Conservation (phyloP, 306 rosid species). For the Begonia loranthoides region DNA sequence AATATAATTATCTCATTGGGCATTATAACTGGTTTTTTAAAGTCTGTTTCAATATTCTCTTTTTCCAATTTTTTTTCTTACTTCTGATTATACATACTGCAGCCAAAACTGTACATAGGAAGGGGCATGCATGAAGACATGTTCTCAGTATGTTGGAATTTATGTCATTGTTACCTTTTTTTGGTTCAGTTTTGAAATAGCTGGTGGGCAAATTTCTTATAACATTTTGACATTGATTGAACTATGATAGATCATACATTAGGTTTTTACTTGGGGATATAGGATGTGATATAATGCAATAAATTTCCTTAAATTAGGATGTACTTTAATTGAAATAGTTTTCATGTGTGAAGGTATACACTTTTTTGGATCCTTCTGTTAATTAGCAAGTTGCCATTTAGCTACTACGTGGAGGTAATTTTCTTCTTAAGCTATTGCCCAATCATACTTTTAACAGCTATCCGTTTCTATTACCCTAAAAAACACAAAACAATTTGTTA, state of each 20-base stretch:
- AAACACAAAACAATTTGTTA: too few species aligned
- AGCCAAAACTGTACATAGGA: slow-evolving; percentile 88
- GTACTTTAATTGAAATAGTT: slow-evolving; percentile 8
- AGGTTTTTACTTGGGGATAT: too few species aligned
- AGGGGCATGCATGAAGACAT: slow-evolving; percentile 87
- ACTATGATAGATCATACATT: too few species aligned
- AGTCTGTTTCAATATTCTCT: slow-evolving; percentile 1
- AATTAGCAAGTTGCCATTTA: slow-evolving; percentile 88
- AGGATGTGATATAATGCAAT: too few species aligned
- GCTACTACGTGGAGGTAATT: slow-evolving; percentile 95
- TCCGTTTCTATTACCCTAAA: too few species aligned
- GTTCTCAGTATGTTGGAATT: slow-evolving; percentile 45
- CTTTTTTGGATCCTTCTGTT: slow-evolving; percentile 86
- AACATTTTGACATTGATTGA: neutral
- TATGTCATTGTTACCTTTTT: neutral
- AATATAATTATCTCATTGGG: too few species aligned
- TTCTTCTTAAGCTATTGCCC: slow-evolving; percentile 1
- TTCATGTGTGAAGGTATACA: slow-evolving; percentile 59
- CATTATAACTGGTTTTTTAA: too few species aligned
- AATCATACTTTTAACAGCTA: neutral
- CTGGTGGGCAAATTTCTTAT: neutral
- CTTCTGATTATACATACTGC: slow-evolving; percentile 31
- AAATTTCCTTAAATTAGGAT: neutral
- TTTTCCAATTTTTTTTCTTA: slow-evolving; percentile 6
- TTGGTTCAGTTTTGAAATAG: slow-evolving; percentile 6